These are phyloP conservation scores for Schizosaccharomyces versatilis DNA, from an alignment of 1,139 yeast species.

Conservation along the genomic window DNA sequence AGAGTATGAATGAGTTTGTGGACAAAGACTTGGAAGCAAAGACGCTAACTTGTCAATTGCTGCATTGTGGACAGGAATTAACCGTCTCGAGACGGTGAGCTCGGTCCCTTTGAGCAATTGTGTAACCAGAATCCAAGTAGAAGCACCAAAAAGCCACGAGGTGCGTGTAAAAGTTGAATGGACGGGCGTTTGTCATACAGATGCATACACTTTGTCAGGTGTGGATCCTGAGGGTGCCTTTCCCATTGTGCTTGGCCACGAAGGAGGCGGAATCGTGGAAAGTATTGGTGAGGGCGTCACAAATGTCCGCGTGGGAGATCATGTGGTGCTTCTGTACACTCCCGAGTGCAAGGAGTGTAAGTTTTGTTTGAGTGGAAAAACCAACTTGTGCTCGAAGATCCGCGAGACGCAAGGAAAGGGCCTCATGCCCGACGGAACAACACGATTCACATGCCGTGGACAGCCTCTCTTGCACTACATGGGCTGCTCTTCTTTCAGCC, in stretches of 20 bases:
- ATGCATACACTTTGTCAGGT: constrained; percentile 87
- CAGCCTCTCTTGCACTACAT: constrained; percentile 69
- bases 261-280: constrained; percentile 92
- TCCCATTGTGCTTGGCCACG: constrained; percentile 77
- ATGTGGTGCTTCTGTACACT: constrained; percentile 76
- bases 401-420: constrained; percentile 85
- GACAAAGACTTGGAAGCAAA: background rate
- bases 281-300: constrained; percentile 83
- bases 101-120: background rate
- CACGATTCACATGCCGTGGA: constrained; percentile 61
- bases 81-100: background rate
- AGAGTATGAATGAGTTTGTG: constrained; percentile 20
- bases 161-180: constrained; percentile 70
- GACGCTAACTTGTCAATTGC: background rate
- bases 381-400: constrained; percentile 78
- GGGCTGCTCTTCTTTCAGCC: constrained; percentile 95
- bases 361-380: constrained; percentile 85
- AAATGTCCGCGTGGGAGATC: constrained; percentile 68
- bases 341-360: constrained; percentile 93
- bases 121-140: constrained; percentile 37
- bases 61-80: no score
- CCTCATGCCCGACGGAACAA: constrained; percentile 88
- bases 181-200: constrained; percentile 97
- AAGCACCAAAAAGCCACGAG: constrained; percentile 89
- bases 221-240: constrained; percentile 90